phyloP scores from a whole-genome alignment of 306 rosid genomes.

The Castanea sativa region DNA sequence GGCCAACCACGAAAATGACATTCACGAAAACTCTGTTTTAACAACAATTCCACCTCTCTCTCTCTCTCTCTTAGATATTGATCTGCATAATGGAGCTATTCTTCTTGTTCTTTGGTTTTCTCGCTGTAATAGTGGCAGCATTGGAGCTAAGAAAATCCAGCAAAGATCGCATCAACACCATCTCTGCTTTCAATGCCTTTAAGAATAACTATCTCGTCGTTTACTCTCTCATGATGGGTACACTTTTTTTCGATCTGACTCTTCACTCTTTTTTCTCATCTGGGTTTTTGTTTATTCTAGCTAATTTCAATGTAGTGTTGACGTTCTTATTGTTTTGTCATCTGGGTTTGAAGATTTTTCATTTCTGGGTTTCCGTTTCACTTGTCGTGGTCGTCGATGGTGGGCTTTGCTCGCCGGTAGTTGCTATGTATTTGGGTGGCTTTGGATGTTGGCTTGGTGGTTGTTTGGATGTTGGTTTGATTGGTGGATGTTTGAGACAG shows the following conservation, averaged over 20 bases:
- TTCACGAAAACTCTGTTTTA: background rate
- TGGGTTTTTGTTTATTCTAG: background rate
- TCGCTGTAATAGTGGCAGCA: conserved; percentile 39
- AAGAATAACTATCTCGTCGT: conserved; percentile 55
- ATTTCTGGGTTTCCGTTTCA: too few relatives aligned
- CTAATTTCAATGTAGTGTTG: background rate
- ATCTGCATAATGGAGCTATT: conserved; percentile 44
- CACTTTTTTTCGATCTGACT: conserved; percentile 16
- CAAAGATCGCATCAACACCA: conserved; percentile 48
- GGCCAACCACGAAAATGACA: too few relatives aligned
- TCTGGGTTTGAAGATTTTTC: background rate
- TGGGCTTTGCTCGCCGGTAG: too few relatives aligned
- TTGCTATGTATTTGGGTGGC: too few relatives aligned
- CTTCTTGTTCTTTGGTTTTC: conserved; percentile 40
- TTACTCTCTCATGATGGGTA: conserved; percentile 67
- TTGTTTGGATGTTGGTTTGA: too few relatives aligned
- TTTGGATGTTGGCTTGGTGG: too few relatives aligned
- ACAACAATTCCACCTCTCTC: background rate
- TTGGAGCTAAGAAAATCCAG: conserved; percentile 48
- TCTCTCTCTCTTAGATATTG: background rate
- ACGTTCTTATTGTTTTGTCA: background rate
- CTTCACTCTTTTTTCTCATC: background rate
- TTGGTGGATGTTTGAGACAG: too few relatives aligned
- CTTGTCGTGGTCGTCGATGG: too few relatives aligned
- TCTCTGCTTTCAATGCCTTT: conserved; percentile 45